Percentiles rank a stretch among this genome's conserved stretches.
These are phyloP conservation scores for Camellia oleifera DNA, from an alignment of 179 eudicot genomes.

Conservation along the genomic window DNA sequence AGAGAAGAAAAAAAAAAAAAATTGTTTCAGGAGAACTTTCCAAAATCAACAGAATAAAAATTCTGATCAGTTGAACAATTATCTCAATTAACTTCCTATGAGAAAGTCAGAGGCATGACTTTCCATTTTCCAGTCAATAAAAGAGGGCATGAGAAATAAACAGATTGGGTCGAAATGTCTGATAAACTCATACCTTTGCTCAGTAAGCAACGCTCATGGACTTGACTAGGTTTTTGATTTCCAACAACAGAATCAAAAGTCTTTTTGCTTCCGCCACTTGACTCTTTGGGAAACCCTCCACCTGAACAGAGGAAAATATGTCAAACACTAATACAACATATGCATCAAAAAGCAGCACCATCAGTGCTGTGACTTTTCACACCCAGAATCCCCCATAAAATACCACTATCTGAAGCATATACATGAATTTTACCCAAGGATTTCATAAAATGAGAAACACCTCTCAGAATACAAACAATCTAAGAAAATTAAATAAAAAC, in stretches of 20 bases:
- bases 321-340: not conserved
- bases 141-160: not conserved
- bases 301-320: conserved; percentile 26
- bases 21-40: not conserved
- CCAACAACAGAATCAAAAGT: not conserved
- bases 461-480: not conserved
- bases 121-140: not conserved
- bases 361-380: conserved; percentile 1
- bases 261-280: conserved; percentile 19
- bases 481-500: not conserved
- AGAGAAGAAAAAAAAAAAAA: not conserved
- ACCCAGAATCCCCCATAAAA: not conserved
- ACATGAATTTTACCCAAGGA: not conserved
- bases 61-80: not conserved
- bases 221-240: conserved; percentile 17
- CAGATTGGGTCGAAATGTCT: not conserved
- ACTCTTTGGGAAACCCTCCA: conserved; percentile 16
- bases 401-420: not conserved
- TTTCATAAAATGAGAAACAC: not conserved
- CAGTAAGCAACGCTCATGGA: conserved; percentile 7
- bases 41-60: conserved; percentile 2
- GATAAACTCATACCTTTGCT: conserved; percentile 24
- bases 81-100: not conserved
- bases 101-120: not conserved
- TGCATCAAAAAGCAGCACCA: not conserved